Percentiles rank a stretch among this genome's conserved stretches.
phyloP scores from a whole-genome alignment of 2,329 filamentous ascomycete species.

The Talaromyces sp. region DNA sequence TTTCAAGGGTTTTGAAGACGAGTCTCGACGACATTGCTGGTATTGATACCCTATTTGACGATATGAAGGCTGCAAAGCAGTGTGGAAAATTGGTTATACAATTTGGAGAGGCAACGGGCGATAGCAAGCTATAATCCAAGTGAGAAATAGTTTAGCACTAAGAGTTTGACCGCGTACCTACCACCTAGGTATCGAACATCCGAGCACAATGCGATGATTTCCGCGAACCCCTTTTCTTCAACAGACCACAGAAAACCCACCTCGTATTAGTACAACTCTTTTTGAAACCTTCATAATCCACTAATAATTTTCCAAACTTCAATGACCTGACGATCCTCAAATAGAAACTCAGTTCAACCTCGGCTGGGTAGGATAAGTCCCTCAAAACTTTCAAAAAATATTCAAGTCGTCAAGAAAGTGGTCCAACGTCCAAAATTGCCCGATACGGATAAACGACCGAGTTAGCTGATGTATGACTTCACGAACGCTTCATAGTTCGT shows the following conservation, averaged over 20 bases:
- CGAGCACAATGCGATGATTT: not conserved
- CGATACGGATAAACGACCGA: not conserved
- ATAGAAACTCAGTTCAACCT: not conserved
- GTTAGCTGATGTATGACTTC: not conserved
- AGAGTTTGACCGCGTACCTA: not conserved
- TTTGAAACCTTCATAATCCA: not conserved
- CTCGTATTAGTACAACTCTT: not conserved
- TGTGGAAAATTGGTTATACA: constrained; percentile 91
- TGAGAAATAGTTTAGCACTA: not conserved
- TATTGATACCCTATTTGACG: constrained; percentile 79
- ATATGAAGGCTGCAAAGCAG: constrained; percentile 80
- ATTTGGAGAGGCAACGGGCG: constrained; percentile 45
- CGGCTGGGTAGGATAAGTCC: not conserved
- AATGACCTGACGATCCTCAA: not conserved
- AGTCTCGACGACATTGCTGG: constrained; percentile 72
- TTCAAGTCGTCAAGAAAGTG: not conserved
- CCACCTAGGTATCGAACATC: constrained; percentile 54
- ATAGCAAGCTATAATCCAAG: constrained; percentile 42
- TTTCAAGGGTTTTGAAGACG: constrained; percentile 66
- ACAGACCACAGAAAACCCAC: not conserved
- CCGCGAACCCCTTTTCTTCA: not conserved
- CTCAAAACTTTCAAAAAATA: not conserved
- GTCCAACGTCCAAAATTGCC: not conserved
- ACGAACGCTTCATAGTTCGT: not conserved
- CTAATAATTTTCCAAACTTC: not conserved